Conservation (phyloP, 2,329 filamentous ascomycete species). For the Arthrobotrys pseudoclavata region DNA sequence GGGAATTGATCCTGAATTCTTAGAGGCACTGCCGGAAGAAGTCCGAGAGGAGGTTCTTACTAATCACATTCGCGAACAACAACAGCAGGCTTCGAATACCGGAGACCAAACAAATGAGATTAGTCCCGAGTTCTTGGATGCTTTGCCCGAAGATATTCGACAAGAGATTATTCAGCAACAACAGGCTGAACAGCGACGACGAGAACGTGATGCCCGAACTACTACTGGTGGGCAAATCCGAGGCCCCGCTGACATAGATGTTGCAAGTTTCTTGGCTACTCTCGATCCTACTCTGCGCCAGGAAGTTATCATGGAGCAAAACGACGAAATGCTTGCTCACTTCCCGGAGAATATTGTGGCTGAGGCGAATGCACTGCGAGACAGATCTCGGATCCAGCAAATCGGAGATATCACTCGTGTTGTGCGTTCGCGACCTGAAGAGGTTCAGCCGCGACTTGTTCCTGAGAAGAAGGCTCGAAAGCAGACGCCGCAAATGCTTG, state of each 20-base stretch:
- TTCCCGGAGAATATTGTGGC: slow-evolving; percentile 87
- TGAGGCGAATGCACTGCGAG: slow-evolving; percentile 81
- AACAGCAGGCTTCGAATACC: slow-evolving; percentile 80
- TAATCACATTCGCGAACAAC: slow-evolving; percentile 84
- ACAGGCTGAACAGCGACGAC: slow-evolving; percentile 85
- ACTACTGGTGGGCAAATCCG: slow-evolving; percentile 69
- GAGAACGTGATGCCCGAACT: slow-evolving; percentile 82
- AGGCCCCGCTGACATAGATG: slow-evolving; percentile 86
- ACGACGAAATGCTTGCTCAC: slow-evolving; percentile 85
- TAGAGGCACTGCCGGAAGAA: slow-evolving; percentile 97
- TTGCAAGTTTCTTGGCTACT: slow-evolving; percentile 90
- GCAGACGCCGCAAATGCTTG: slow-evolving; percentile 93
- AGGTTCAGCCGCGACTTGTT: slow-evolving; percentile 67
- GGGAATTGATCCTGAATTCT: slow-evolving; percentile 93
- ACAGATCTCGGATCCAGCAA: slow-evolving; percentile 71
- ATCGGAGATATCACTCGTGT: slow-evolving; percentile 67
- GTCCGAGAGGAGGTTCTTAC: slow-evolving; percentile 96
- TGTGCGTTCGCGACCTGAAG: slow-evolving; percentile 66
- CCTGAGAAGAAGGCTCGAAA: slow-evolving; percentile 78
- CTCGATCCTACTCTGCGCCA: slow-evolving; percentile 85
- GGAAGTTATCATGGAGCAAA: slow-evolving; percentile 90
- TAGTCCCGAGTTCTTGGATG: slow-evolving; percentile 93
- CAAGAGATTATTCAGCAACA: slow-evolving; percentile 93
- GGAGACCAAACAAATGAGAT: slow-evolving; percentile 85
- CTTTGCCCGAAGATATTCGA: slow-evolving; percentile 88